A percentile compares a stretch with the other conserved stretches of the same genome.
Conservation (phyloP, 306 rosid species). For the Cercis canadensis region DNA sequence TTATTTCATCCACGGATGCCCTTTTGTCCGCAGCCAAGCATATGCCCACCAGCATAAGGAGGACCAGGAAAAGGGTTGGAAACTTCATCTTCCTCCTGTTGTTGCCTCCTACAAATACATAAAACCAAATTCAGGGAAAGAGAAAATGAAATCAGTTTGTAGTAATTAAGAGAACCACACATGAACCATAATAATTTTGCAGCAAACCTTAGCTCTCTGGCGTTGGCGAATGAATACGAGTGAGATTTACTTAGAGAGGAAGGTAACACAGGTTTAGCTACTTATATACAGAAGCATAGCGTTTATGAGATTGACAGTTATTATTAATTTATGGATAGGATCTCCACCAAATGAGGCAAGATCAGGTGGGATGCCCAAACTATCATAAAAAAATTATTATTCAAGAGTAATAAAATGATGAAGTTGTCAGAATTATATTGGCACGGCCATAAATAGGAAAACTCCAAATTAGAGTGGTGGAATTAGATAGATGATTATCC, state of each 20-base stretch:
- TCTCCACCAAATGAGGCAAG: conserved; percentile 32
- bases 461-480: conserved; percentile 3
- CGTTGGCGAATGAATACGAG: background rate
- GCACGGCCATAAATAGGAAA: conserved; percentile 27
- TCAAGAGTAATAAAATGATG: conserved; percentile 16
- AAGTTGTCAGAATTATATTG: too few relatives aligned
- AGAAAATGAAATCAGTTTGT: background rate
- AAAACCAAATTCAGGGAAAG: background rate
- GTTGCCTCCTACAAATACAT: background rate
- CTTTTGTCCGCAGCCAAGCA: conserved; percentile 2
- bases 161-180: too few relatives aligned
- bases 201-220: conserved; percentile 15
- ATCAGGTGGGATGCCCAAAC: conserved; percentile 39
- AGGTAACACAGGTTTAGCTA: background rate
- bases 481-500: conserved; percentile 9
- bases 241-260: background rate
- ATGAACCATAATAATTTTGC: too few relatives aligned
- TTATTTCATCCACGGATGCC: background rate
- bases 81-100: conserved; percentile 12
- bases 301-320: background rate
- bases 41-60: conserved; percentile 33
- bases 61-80: background rate
- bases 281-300: background rate
- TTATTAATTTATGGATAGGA: conserved; percentile 2
- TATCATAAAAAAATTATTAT: background rate